Percentiles rank a stretch among this genome's conserved stretches.
Evolutionary conservation across 192 early-diverging fungal species (phyloP).

Genomic region (Paraglomus brasilianum): DNA sequence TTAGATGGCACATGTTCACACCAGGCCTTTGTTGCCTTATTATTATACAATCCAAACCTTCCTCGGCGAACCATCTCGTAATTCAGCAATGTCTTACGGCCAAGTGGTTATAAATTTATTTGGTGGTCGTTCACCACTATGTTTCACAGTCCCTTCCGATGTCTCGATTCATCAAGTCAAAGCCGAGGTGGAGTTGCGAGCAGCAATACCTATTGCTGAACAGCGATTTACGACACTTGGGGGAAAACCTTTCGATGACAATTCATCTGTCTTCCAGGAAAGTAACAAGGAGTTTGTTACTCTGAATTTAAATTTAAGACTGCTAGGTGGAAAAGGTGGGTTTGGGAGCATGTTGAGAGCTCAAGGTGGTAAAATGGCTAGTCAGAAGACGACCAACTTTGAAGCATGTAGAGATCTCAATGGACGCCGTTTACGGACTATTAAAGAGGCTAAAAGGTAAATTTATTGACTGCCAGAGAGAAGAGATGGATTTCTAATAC

Average conservation of each 20-base stretch:
- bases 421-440: conserved; percentile 82
- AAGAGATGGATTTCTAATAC: not conserved
- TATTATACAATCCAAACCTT: too few species aligned
- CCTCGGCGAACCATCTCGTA: too few species aligned
- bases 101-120: conserved; percentile 5
- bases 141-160: not conserved
- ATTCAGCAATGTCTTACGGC: not conserved
- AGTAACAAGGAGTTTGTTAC: conserved; percentile 7
- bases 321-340: conserved; percentile 92
- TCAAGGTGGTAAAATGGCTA: conserved; percentile 85
- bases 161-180: not conserved
- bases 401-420: conserved; percentile 93
- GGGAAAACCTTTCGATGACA: not conserved
- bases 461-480: conserved; percentile 19
- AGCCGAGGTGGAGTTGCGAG: not conserved
- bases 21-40: too few species aligned
- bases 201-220: not conserved
- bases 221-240: not conserved
- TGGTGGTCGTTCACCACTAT: conserved; percentile 5
- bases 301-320: conserved; percentile 50
- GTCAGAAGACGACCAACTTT: conserved; percentile 86
- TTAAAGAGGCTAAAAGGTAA: conserved; percentile 88
- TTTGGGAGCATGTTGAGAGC: conserved; percentile 94
- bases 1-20: too few species aligned
- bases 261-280: not conserved